Percentiles rank a stretch among this genome's conserved stretches.
Conservation (phyloP, 768 basidiomycete genomes). For the Suillus subaureus region DNA sequence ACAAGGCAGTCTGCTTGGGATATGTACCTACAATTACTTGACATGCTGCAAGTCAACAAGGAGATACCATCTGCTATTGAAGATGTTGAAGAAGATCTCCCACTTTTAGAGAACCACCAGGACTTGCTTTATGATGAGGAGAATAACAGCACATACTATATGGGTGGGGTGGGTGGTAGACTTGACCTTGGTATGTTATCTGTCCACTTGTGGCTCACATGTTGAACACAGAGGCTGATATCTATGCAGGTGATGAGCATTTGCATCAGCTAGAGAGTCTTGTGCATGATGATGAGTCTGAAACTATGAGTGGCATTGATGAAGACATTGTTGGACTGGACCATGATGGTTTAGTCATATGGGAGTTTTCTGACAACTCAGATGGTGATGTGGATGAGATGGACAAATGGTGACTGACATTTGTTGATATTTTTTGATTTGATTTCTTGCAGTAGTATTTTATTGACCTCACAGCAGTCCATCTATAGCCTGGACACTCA, state of each 20-base stretch:
- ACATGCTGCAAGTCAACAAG: too few relatives aligned
- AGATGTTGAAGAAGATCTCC: not conserved
- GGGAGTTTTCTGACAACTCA: too few relatives aligned
- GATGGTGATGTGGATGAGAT: not conserved
- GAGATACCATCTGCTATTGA: slow-evolving; percentile 20
- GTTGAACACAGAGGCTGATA: too few relatives aligned
- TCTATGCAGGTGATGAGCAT: not conserved
- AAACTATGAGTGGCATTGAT: not conserved
- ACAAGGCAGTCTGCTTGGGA: slow-evolving; percentile 7
- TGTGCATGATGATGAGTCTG: not conserved
- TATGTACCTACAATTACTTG: too few relatives aligned
- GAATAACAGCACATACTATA: not conserved
- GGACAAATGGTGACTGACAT: not conserved
- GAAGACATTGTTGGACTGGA: not conserved
- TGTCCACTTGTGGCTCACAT: too few relatives aligned
- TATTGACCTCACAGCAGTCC: too few relatives aligned
- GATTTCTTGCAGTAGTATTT: too few relatives aligned
- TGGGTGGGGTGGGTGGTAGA: not conserved
- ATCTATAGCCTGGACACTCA: too few relatives aligned
- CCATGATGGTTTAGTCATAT: slow-evolving; percentile 1
- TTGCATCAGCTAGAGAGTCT: not conserved
- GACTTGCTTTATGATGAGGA: not conserved
- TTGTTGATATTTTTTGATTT: too few relatives aligned
- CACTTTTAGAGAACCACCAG: not conserved
- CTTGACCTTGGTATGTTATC: not conserved